Base-by-base conservation (phyloP, 768 basidiomycete genomes). In the Calocera viscosa region DNA sequence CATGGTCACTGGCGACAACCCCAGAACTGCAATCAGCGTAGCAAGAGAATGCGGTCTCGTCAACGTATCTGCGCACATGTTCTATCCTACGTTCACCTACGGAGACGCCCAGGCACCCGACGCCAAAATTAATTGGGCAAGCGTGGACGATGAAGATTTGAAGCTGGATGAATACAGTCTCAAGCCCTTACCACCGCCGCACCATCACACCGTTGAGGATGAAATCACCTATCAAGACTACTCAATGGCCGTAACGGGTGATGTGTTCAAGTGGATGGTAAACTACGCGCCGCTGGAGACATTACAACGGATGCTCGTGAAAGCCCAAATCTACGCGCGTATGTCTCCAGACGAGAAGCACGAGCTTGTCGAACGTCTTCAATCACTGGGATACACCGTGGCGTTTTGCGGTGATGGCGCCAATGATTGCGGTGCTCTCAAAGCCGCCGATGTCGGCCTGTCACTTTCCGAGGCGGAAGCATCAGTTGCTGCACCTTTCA, bases 261-360 rank as follows among this genome's bases (percentile, higher is more conserved):
- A 98, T 72, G 86, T 95, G 35, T 99, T 99, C 79, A 84, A 91
- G 49, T 99, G 96, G 96, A 93, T 99, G 86, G 84, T 98, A 72
- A 94, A 94, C 73, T 85, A 91, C 76, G 94, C 91, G 0, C 87
- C 95, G 1, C 79, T 93, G 11, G 96, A 99, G 77, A 97, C 96
- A 0, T 76, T 98, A 69, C 93, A 98, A 72, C 82, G 94, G 64
- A 96, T 99, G 93, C 86, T 99, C 22, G 90, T 97, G 34, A 95
- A 95, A 76, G 86, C 94, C 1, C 91, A 96, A 74, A 87, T 98
- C 53, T 99, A 94, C 75, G 94, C 96, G 10, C 85, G 96, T 26
- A 98, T 99, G 96, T 99, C 96, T 10, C 96, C 96, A 0, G 96
- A 98, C 74, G 96, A 98, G 80, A 99, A 99, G 78, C 95, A 97